A percentile compares a stretch with the other conserved stretches of the same genome.
phyloP scores from a whole-genome alignment of 164 flowering plant species.

The Liquidambar formosana region DNA sequence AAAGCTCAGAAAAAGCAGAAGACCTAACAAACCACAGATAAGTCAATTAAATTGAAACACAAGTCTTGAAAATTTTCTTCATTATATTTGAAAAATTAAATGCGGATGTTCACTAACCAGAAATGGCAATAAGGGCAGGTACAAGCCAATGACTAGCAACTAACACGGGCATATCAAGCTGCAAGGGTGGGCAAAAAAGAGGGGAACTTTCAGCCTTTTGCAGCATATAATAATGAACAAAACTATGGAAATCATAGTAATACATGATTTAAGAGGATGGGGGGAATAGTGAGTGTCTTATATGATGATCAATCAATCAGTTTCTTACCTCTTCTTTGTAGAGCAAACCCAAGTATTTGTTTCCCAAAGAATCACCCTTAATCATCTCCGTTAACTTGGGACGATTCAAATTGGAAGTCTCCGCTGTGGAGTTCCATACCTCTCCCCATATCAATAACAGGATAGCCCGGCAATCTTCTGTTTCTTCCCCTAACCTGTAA shows the following conservation, averaged over 20 bases:
- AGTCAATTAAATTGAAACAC: not conserved
- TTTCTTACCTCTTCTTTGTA: constrained; percentile 73
- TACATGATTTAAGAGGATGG: no score
- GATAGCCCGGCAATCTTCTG: constrained; percentile 78
- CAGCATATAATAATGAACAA: not conserved
- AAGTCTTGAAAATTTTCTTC: no score
- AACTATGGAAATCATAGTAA: no score
- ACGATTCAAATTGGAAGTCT: constrained; percentile 22
- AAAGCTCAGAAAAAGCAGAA: constrained; percentile 66
- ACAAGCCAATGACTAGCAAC: constrained; percentile 79
- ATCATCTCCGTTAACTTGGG: constrained; percentile 19
- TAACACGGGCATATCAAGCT: constrained; percentile 70
- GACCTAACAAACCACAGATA: constrained; percentile 42
- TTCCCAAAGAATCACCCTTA: constrained; percentile 36
- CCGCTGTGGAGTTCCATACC: constrained; percentile 47
- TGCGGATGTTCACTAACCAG: constrained; percentile 47
- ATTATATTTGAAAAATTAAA: not conserved
- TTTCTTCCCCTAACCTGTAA: constrained; percentile 66
- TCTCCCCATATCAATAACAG: constrained; percentile 45
- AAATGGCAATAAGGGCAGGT: constrained; percentile 59
- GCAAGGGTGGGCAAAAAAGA: constrained; percentile 29
- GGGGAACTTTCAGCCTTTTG: not conserved
- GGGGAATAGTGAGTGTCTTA: no score
- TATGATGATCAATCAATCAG: no score
- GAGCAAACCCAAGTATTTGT: constrained; percentile 56